Evolutionary conservation across 2,329 filamentous ascomycete species (phyloP).

Genomic region (Neurospora sp.): DNA sequence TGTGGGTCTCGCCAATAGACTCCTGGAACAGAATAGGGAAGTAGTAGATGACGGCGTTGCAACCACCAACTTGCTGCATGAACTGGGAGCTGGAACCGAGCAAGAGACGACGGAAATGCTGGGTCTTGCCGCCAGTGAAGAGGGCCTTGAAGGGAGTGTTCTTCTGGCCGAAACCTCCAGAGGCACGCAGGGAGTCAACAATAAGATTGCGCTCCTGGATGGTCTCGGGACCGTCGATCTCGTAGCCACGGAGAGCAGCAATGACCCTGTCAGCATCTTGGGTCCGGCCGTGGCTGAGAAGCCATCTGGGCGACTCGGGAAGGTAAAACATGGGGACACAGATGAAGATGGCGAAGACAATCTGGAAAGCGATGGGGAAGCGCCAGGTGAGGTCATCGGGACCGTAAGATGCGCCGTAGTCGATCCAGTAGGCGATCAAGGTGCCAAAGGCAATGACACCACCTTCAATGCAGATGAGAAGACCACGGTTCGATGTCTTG

Average conservation of each 20-base stretch:
- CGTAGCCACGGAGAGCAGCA: conserved; percentile 28
- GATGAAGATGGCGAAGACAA: conserved; percentile 25
- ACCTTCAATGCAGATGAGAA: conserved; percentile 35
- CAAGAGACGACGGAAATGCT: conserved; percentile 55
- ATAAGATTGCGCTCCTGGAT: conserved; percentile 49
- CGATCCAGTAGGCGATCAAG: conserved; percentile 35
- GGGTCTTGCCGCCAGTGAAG: conserved; percentile 52
- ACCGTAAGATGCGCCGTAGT: conserved; percentile 34
- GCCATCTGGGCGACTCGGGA: conserved; percentile 31
- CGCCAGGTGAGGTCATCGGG: conserved; percentile 39
- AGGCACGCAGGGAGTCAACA: conserved; percentile 51
- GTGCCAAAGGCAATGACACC: conserved; percentile 34
- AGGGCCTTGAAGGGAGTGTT: conserved; percentile 41
- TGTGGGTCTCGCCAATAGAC: conserved; percentile 29
- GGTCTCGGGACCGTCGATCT: conserved; percentile 45
- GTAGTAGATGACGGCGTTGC: conserved; percentile 52
- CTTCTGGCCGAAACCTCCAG: conserved; percentile 34
- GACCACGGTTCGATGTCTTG: conserved; percentile 32
- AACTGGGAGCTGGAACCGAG: conserved; percentile 49
- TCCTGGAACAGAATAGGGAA: conserved; percentile 46
- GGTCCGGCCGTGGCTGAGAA: conserved; percentile 25
- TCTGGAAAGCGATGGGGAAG: conserved; percentile 40
- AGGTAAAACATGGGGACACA: conserved; percentile 26
- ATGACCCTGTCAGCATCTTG: conserved; percentile 27
- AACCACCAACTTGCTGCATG: conserved; percentile 52